These are phyloP conservation scores for Spergularia marina DNA, from an alignment of 148 eudicot genomes.

Conservation along the genomic window DNA sequence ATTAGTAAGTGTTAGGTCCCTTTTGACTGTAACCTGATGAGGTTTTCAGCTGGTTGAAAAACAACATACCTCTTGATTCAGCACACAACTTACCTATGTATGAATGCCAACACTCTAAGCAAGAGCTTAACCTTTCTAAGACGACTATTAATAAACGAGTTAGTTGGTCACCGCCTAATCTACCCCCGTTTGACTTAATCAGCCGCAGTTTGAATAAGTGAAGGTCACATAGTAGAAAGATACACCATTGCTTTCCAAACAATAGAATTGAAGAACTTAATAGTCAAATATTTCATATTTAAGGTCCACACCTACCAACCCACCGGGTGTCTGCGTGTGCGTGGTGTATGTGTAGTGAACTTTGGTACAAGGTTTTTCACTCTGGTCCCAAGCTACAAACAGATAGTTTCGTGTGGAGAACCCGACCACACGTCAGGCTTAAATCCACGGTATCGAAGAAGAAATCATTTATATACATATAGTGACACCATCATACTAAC, in stretches of 20 bases:
- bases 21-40: not conserved
- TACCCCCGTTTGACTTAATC: not conserved
- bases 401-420: no score
- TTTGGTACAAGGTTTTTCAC: no score
- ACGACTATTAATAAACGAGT: not conserved
- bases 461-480: conserved; percentile 4
- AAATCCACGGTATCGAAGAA: not conserved
- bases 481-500: not conserved
- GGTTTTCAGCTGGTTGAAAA: conserved; percentile 1
- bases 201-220: not conserved
- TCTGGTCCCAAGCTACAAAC: no score
- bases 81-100: not conserved
- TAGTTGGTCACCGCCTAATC: not conserved
- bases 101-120: not conserved
- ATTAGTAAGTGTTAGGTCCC: not conserved
- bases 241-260: not conserved
- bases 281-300: not conserved
- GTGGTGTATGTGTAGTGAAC: no score
- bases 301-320: not conserved
- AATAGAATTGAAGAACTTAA: not conserved
- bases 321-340: not conserved
- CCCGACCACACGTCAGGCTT: no score
- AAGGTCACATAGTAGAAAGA: not conserved
- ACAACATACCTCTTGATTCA: not conserved
- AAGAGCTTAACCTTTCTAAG: not conserved